Evolutionary conservation across 2,329 filamentous ascomycete species (phyloP), one percentile per base, ranked within the genome.

Genomic region (Ophiosphaerella korrae): DNA sequence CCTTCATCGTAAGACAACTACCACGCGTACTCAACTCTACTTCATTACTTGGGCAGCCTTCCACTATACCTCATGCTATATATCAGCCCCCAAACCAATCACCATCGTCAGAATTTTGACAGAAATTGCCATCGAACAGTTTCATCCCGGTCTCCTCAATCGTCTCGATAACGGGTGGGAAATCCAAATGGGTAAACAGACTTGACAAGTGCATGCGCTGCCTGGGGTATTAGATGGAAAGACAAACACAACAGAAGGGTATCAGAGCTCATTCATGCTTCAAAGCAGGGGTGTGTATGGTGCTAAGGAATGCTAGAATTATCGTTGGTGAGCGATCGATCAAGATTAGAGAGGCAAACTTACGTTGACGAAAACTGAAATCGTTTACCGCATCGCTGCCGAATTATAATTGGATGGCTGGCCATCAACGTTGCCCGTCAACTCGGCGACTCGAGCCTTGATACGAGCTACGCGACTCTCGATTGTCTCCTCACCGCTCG

Each of bases 391-490:
- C 41, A 14, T 50, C 49, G 31, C 52, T 48, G 18, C 60, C 49
- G 31, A 35, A 36, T 38, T 48, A 23, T 48, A 38, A 16, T 21
- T 48, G 13, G 42, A 38, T 43, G 64, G 53, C 43, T 61, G 55
- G 7, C 70, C 68, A 3, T 74, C 71, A 18, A 70, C 48, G 24
- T 71, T 72, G 35, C 88, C 88, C 2, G 94, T 99, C 64, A 99
- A 78, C 74, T 97, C 92, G 45, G 94, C 94, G 51, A 99, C 94
- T 55, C 94, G 88, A 53, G 94, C 94, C 78, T 97, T 97, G 82
- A 99, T 99, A 57, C 94, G 89, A 42, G 94, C 94, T 52, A 97
- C 94, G 60, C 94, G 90, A 42, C 92, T 92, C 75, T 99, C 94
- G 67, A 97, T 97, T 32, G 92, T 94, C 81, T 96, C 93, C 82